These are phyloP conservation scores for Fusarium duplospermum DNA, from an alignment of 2,329 filamentous ascomycete genomes.

Conservation along the genomic window DNA sequence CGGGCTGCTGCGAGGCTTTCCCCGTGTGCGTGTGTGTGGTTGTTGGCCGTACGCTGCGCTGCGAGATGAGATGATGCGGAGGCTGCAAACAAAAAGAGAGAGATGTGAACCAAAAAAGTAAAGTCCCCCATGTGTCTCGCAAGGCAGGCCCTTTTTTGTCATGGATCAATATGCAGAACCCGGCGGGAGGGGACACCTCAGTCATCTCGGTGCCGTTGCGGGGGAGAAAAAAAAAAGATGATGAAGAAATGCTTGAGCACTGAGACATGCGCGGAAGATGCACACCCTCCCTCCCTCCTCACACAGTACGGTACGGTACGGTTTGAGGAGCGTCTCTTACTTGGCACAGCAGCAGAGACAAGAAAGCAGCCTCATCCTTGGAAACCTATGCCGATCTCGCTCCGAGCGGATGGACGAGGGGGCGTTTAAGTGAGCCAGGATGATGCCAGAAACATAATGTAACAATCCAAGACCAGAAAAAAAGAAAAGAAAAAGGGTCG, in stretches of 20 bases:
- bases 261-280: neutral
- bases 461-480: neutral
- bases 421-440: constrained; percentile 11
- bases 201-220: neutral
- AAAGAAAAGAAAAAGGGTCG: neutral
- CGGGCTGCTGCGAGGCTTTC: constrained; percentile 22
- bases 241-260: neutral
- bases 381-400: neutral
- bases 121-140: neutral
- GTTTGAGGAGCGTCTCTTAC: neutral
- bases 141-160: neutral
- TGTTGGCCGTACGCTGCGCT: constrained; percentile 16
- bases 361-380: neutral
- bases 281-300: neutral
- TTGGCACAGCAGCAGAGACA: neutral
- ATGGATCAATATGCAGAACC: neutral
- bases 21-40: neutral
- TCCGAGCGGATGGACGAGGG: neutral
- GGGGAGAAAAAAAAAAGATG: neutral
- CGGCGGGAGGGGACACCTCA: neutral
- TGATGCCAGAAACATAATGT: constrained; percentile 27
- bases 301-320: neutral
- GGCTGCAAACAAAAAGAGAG: constrained; percentile 16
- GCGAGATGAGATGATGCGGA: constrained; percentile 22
- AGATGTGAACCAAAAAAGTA: neutral